Base-by-base conservation (phyloP, 2,329 filamentous ascomycete species). In the Verticillium longisporum region DNA sequence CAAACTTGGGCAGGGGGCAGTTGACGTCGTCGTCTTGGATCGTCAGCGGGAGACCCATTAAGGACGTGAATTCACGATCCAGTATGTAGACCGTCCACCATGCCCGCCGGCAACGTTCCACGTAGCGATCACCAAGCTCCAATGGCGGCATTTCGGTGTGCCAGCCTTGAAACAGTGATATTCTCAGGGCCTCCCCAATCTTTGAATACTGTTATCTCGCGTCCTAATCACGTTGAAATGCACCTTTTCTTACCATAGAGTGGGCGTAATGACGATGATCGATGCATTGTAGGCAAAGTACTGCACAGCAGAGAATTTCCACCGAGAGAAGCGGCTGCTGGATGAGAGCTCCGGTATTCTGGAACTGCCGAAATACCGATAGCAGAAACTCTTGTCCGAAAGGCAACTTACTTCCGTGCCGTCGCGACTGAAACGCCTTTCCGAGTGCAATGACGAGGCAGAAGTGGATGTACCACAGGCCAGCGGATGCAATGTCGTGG, bases 81-180 rank as follows among this genome's bases (percentile, higher is more conserved):
- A 84, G 68, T 1, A 83, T 73, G 50, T 82, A 83, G 0, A 82
- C 73, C 0, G 82, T 83, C 80, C 81, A 84, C 80, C 80, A 84
- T 10, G 81, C 73, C 37, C 75, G 76, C 1, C 80, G 77, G 58
- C 76, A 79, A 58, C 82, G 69, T 62, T 83, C 74, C 0, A 80
- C 76, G 1, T 74, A 65, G 0, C 66, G 62, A 1, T 76, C 73
- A 0, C 76, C 76, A 0, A 82, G 63, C 26, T 78, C 71, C 1
- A 74, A 69, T 0, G 71, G 70, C 0, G 75, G 77, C 78, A 83
- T 81, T 33, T 82, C 74, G 0, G 79, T 82, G 61, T 84, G 80
- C 76, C 83, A 78, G 1, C 81, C 81, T 58, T 82, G 72, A 0
- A 72, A 74, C 11, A 83, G 66, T 0, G 80, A 79, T 36, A 81